These are phyloP conservation scores for Nannochloropsis granulata DNA, from an alignment of 108 stramenopile species.

Conservation along the genomic window DNA sequence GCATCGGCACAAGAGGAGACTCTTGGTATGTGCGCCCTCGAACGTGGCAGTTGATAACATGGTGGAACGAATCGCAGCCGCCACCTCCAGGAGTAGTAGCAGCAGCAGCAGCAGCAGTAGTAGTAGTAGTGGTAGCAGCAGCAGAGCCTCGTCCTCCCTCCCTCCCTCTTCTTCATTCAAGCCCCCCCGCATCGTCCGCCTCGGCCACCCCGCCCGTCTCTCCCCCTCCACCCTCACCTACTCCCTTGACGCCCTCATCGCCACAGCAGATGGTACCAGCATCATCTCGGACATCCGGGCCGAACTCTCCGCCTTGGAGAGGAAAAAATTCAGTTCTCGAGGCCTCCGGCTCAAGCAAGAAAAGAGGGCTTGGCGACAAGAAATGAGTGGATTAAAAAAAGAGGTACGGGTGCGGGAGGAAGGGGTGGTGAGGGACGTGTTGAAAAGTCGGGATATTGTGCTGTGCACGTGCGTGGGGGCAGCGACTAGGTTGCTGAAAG, in stretches of 20 bases:
- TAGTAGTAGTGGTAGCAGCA: neutral
- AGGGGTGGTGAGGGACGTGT: slow-evolving; percentile 59
- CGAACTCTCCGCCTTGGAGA: slow-evolving; percentile 42
- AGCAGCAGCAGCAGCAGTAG: neutral
- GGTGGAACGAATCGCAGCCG: slow-evolving; percentile 55
- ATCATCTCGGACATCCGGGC: slow-evolving; percentile 72
- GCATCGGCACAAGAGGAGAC: slow-evolving; percentile 43
- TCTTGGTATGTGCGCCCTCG: slow-evolving; percentile 90
- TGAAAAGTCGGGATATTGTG: slow-evolving; percentile 44
- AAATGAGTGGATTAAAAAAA: slow-evolving; percentile 15
- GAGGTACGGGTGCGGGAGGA: slow-evolving; percentile 77
- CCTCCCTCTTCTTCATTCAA: neutral
- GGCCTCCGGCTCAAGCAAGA: neutral
- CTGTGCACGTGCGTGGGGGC: slow-evolving; percentile 40
- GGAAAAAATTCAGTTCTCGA: neutral
- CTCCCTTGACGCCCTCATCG: slow-evolving; percentile 77
- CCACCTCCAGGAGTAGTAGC: neutral
- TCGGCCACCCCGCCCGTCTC: slow-evolving; percentile 90
- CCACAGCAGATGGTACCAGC: slow-evolving; percentile 74
- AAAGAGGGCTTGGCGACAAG: neutral
- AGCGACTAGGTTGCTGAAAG: slow-evolving; percentile 2
- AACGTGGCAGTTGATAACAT: slow-evolving; percentile 98
- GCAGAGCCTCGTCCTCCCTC: neutral
- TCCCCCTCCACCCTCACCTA: slow-evolving; percentile 47
- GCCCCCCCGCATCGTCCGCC: slow-evolving; percentile 47